These are phyloP conservation scores for Aspergillus fumigatiaffinis DNA, from an alignment of 2,329 filamentous ascomycete genomes.

Conservation along the genomic window DNA sequence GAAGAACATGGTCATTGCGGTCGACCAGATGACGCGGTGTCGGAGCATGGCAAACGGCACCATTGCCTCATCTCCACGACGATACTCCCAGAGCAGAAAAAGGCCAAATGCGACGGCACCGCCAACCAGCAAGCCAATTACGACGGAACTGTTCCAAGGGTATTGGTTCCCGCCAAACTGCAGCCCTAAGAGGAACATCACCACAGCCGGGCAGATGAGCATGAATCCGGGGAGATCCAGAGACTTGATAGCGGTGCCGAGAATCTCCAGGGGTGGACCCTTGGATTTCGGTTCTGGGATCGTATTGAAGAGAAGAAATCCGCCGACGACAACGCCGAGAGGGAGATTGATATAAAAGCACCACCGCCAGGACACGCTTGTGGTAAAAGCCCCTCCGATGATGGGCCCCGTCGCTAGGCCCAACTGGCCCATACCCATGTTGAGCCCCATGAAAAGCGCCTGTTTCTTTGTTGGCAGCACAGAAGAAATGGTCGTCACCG, in stretches of 20 bases:
- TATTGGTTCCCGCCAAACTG: constrained; percentile 30
- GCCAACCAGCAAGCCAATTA: no score
- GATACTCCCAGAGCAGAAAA: constrained; percentile 33
- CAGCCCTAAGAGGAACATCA: constrained; percentile 37
- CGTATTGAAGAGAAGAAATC: constrained; percentile 21
- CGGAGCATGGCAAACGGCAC: constrained; percentile 33
- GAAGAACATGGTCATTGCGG: constrained; percentile 21
- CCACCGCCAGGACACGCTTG: constrained; percentile 35
- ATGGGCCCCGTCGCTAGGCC: constrained; percentile 25
- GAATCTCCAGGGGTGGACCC: constrained; percentile 12
- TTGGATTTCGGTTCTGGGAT: constrained; percentile 26
- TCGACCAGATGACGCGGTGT: constrained; percentile 29
- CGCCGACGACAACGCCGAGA: constrained; percentile 24
- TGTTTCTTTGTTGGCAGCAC: constrained; percentile 15
- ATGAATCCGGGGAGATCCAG: constrained; percentile 35
- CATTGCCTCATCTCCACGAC: constrained; percentile 35
- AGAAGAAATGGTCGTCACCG: constrained; percentile 9
- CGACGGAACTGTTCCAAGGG: no score
- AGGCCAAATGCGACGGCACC: no score
- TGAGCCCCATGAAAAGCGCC: constrained; percentile 15
- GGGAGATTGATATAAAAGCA: constrained; percentile 41
- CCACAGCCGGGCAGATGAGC: constrained; percentile 29
- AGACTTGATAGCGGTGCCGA: constrained; percentile 9
- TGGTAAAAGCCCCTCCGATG: constrained; percentile 34
- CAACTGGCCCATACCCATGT: constrained; percentile 9